Conservation (phyloP, 2,329 filamentous ascomycete genomes). For the Ophiostoma pallidulum region DNA sequence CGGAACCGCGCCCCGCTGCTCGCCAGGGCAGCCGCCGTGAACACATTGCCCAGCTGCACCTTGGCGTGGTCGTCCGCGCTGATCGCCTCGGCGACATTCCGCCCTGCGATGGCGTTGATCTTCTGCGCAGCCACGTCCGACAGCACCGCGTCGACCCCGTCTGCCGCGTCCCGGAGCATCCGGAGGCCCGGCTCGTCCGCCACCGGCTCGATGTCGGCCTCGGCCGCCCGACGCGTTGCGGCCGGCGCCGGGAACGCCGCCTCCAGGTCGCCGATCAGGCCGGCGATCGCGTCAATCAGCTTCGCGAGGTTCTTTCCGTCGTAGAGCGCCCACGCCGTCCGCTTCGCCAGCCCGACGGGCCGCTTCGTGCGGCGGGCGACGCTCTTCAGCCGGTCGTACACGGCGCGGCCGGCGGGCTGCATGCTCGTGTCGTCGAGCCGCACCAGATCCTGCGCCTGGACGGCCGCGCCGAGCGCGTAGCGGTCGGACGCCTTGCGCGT, state of each 20-base stretch:
- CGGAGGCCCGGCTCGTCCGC: conserved; percentile 19
- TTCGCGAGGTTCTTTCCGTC: conserved; percentile 18
- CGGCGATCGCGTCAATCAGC: conserved; percentile 18
- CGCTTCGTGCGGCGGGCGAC: conserved; percentile 14
- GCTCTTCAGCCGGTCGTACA: conserved; percentile 1
- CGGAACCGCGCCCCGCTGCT: not conserved
- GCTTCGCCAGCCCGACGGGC: conserved; percentile 16
- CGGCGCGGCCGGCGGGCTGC: not conserved
- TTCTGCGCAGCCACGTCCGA: not conserved
- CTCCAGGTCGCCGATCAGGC: conserved; percentile 21
- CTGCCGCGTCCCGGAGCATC: conserved; percentile 11
- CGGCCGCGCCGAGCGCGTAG: conserved; percentile 15
- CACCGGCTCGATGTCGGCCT: conserved; percentile 19
- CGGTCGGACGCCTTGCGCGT: conserved; percentile 19
- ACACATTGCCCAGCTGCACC: not conserved
- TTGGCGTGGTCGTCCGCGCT: not conserved
- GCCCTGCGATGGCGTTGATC: not conserved
- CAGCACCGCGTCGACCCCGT: too few species aligned
- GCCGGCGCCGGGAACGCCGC: conserved; percentile 17
- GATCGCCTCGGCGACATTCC: not conserved
- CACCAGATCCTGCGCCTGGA: conserved; percentile 5
- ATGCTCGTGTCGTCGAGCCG: conserved; percentile 3
- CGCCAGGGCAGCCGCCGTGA: not conserved
- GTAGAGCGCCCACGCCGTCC: conserved; percentile 20
- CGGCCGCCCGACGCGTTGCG: conserved; percentile 12